These are phyloP conservation scores for Kodamaea fungicola DNA, from an alignment of 1,139 yeast genomes.

Conservation along the genomic window DNA sequence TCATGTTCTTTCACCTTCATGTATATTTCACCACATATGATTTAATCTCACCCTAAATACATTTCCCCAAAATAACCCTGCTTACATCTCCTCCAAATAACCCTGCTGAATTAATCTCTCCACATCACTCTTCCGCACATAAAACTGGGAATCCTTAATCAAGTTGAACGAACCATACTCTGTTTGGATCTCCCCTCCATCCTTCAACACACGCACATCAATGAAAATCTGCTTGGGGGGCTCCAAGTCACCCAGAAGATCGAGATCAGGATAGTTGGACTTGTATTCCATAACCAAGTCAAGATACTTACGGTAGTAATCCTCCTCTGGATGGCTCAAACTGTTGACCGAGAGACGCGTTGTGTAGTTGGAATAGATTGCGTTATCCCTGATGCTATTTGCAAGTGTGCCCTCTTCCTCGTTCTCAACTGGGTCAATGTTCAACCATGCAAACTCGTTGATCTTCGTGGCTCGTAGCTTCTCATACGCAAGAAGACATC, in stretches of 20 bases:
- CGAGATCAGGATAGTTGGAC: conserved; percentile 80
- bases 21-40: too few species aligned
- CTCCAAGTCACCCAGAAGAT: conserved; percentile 77
- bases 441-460: conserved; percentile 69
- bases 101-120: conserved; percentile 94
- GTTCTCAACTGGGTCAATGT: conserved; percentile 36
- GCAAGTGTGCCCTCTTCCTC: conserved; percentile 2
- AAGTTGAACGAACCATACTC: conserved; percentile 94
- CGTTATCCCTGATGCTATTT: conserved; percentile 10
- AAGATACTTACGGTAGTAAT: conserved; percentile 67
- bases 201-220: conserved; percentile 88
- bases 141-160: conserved; percentile 94
- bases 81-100: conserved; percentile 68
- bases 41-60: too few species aligned
- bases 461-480: conserved; percentile 64
- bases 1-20: too few species aligned
- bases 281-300: conserved; percentile 74
- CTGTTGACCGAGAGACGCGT: conserved; percentile 42
- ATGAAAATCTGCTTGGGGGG: conserved; percentile 92
- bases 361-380: conserved; percentile 23
- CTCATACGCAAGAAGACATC: conserved; percentile 85
- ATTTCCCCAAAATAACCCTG: too few species aligned
- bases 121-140: conserved; percentile 90
- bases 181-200: conserved; percentile 96
- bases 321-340: conserved; percentile 76